Evolutionary conservation across 2,329 filamentous ascomycete genomes (phyloP).

Genomic region (Fusarium sororula): DNA sequence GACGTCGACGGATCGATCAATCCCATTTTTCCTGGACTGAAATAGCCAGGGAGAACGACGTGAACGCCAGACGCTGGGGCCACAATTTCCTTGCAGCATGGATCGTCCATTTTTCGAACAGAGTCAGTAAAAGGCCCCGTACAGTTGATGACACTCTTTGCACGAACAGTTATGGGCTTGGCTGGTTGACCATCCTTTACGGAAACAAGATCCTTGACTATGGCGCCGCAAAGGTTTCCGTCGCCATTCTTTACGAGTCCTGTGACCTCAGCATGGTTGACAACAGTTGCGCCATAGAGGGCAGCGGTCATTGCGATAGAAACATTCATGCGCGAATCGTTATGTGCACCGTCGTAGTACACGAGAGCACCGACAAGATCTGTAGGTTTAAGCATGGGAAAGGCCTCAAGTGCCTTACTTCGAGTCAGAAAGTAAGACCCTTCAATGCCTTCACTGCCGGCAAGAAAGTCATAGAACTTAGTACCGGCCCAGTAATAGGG

Average conservation of each 20-base stretch:
- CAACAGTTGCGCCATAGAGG: constrained; percentile 83
- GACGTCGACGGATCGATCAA: constrained; percentile 87
- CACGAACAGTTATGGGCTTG: constrained; percentile 75
- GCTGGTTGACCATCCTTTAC: constrained; percentile 67
- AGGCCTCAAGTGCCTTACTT: constrained; percentile 86
- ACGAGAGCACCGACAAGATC: constrained; percentile 83
- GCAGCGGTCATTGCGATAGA: constrained; percentile 88
- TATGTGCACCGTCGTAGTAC: constrained; percentile 92
- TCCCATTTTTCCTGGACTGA: constrained; percentile 85
- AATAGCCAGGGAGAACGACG: constrained; percentile 87
- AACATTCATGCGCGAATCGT: constrained; percentile 92
- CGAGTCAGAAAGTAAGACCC: constrained; percentile 88
- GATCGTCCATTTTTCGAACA: constrained; percentile 86
- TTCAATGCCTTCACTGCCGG: constrained; percentile 87
- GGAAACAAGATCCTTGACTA: constrained; percentile 74
- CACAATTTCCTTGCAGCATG: constrained; percentile 77
- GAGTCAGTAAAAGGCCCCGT: constrained; percentile 89
- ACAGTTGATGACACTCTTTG: constrained; percentile 86
- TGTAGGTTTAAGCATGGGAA: constrained; percentile 86
- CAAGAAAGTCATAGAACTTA: constrained; percentile 86
- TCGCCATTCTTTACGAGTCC: constrained; percentile 76
- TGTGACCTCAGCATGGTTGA: constrained; percentile 86
- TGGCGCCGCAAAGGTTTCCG: constrained; percentile 78
- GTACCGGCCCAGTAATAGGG: constrained; percentile 81
- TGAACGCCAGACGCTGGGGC: constrained; percentile 87